These are phyloP conservation scores for Fusarium coicis DNA, from an alignment of 2,329 filamentous ascomycete genomes.

Conservation along the genomic window DNA sequence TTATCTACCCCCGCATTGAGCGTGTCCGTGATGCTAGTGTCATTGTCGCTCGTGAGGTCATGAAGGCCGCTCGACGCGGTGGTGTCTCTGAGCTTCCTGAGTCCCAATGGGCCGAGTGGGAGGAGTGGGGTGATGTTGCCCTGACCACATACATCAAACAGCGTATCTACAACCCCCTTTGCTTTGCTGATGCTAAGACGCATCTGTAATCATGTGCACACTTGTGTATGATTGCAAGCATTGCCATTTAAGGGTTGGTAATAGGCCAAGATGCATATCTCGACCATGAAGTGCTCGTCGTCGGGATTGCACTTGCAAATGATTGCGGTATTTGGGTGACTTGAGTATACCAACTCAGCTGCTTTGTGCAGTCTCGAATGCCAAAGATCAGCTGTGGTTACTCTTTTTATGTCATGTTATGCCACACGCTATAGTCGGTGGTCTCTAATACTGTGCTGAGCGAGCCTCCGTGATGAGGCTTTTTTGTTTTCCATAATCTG, in stretches of 20 bases:
- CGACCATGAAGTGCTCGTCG: constrained; percentile 37
- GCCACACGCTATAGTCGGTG: constrained; percentile 31
- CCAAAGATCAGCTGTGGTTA: background rate
- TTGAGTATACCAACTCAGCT: constrained; percentile 12
- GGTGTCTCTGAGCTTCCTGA: constrained; percentile 78
- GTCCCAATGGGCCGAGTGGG: constrained; percentile 76
- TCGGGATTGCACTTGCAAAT: constrained; percentile 34
- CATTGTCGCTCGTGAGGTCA: constrained; percentile 88
- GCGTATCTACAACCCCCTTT: constrained; percentile 68
- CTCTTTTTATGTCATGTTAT: constrained; percentile 20
- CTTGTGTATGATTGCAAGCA: constrained; percentile 28
- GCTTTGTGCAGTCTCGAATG: constrained; percentile 22
- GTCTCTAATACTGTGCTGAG: constrained; percentile 36
- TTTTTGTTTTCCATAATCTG: constrained; percentile 41
- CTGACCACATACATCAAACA: constrained; percentile 70
- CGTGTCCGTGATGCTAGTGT: constrained; percentile 92
- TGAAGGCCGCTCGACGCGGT: constrained; percentile 87
- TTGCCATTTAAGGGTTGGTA: background rate
- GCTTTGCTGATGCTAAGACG: constrained; percentile 51
- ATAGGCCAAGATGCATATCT: constrained; percentile 12
- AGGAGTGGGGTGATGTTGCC: constrained; percentile 75
- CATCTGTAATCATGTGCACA: constrained; percentile 43
- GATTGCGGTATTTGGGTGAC: constrained; percentile 28
- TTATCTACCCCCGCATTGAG: constrained; percentile 91
- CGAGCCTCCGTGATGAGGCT: constrained; percentile 29